Percentiles rank a stretch among this genome's conserved stretches.
Evolutionary conservation across 1,284 basidiomycete species (phyloP).

Genomic region (Pascua sp.): DNA sequence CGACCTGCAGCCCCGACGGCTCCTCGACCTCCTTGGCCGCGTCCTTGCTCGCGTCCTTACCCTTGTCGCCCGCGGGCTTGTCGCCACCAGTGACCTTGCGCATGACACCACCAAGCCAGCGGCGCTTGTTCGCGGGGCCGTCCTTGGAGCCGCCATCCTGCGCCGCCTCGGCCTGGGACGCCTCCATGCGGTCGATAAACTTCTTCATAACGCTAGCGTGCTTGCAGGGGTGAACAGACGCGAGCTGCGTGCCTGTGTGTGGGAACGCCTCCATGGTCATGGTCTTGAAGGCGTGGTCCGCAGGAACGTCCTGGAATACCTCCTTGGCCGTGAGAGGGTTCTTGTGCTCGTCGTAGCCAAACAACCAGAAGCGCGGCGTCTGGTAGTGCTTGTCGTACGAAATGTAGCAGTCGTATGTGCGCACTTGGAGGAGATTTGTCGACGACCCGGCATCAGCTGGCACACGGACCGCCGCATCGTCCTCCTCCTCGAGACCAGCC

Average conservation of each 20-base stretch:
- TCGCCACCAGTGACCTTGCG: conserved; percentile 64
- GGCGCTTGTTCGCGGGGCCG: conserved; percentile 58
- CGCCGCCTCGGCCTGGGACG: conserved; percentile 58
- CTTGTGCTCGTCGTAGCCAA: conserved; percentile 93
- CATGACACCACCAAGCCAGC: conserved; percentile 67
- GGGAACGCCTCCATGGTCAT: conserved; percentile 98
- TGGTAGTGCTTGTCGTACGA: conserved; percentile 98
- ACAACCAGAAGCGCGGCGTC: conserved; percentile 89
- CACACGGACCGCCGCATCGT: conserved; percentile 57
- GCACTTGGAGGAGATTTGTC: conserved; percentile 82
- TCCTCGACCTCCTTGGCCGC: conserved; percentile 57
- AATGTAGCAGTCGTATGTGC: conserved; percentile 99
- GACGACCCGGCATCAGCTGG: conserved; percentile 1
- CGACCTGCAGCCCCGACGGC: conserved; percentile 82
- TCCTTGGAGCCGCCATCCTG: conserved; percentile 22
- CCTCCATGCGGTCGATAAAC: conserved; percentile 97
- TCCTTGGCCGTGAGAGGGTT: conserved; percentile 78
- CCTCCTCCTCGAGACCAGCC: conserved; percentile 67
- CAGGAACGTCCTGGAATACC: conserved; percentile 95
- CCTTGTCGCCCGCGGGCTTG: conserved; percentile 53
- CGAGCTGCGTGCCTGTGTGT: conserved; percentile 78
- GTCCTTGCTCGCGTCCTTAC: conserved; percentile 17
- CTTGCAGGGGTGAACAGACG: conserved; percentile 96
- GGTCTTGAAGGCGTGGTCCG: conserved; percentile 97
- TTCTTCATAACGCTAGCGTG: conserved; percentile 99